Evolutionary conservation across 352 stramenopile genomes (phyloP).

Genomic region (Sclerospora graminicola): DNA sequence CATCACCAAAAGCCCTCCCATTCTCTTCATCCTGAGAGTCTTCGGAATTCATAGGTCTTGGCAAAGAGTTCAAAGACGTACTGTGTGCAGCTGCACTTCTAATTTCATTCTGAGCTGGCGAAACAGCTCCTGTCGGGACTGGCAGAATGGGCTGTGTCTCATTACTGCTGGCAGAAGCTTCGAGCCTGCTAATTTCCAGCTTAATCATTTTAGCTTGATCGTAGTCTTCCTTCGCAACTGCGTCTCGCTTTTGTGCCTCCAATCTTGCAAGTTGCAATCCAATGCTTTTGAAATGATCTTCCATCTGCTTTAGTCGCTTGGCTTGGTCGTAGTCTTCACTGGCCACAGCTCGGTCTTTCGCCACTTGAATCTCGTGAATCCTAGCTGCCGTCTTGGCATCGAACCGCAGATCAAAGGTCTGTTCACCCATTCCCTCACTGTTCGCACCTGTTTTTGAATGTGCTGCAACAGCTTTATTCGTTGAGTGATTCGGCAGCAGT

Average conservation of each 20-base stretch:
- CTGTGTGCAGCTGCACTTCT: constrained; percentile 21
- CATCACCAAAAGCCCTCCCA: constrained; percentile 7
- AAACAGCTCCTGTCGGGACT: constrained; percentile 13
- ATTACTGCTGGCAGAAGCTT: constrained; percentile 49
- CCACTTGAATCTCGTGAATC: constrained; percentile 84
- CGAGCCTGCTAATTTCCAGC: constrained; percentile 67
- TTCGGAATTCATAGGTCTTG: constrained; percentile 56
- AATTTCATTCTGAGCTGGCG: constrained; percentile 29
- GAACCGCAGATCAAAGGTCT: constrained; percentile 83
- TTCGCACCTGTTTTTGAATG: constrained; percentile 5
- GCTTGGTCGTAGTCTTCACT: constrained; percentile 88
- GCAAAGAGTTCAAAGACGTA: constrained; percentile 43
- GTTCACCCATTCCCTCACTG: constrained; percentile 26
- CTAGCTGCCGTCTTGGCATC: constrained; percentile 80
- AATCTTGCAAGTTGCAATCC: constrained; percentile 81
- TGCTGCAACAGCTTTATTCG: constrained; percentile 20
- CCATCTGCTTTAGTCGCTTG: constrained; percentile 71
- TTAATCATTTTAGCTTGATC: constrained; percentile 88
- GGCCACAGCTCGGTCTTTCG: constrained; percentile 75
- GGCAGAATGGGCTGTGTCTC: constrained; percentile 49
- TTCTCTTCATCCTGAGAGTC: constrained; percentile 15
- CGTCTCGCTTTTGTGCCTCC: constrained; percentile 80
- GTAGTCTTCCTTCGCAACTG: constrained; percentile 88
- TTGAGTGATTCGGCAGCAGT: constrained; percentile 41
- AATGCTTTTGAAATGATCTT: constrained; percentile 86